Percentiles rank a stretch among this genome's conserved stretches.
Evolutionary conservation across 306 rosid genomes (phyloP).

Genomic region (Carpinus viminea): DNA sequence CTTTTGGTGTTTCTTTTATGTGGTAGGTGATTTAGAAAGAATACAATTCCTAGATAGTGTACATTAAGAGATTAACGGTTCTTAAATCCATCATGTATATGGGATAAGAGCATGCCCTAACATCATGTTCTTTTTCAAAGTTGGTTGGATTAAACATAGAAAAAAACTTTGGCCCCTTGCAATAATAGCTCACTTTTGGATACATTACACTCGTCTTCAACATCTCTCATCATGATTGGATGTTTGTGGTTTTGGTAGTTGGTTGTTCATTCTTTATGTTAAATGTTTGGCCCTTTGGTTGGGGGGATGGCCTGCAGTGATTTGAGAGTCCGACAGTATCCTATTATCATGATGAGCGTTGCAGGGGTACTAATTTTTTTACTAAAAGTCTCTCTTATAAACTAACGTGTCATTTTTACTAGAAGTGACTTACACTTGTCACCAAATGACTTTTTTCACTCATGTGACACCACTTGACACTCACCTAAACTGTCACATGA

Average conservation of each 20-base stretch:
- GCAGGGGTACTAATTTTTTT: too few relatives aligned
- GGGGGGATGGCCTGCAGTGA: not conserved
- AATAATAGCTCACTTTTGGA: not conserved
- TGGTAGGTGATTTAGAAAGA: not conserved
- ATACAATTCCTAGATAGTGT: not conserved
- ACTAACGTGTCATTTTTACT: too few relatives aligned
- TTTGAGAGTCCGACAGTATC: not conserved
- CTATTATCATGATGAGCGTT: not conserved
- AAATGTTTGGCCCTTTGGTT: not conserved
- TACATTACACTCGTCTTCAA: not conserved
- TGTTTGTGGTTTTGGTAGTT: not conserved
- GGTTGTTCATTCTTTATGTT: not conserved
- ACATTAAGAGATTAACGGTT: not conserved
- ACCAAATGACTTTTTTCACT: too few relatives aligned
- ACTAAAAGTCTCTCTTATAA: too few relatives aligned
- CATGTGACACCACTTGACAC: too few relatives aligned
- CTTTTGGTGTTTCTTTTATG: not conserved
- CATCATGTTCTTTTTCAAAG: not conserved
- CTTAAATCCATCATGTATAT: not conserved
- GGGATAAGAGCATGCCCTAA: not conserved
- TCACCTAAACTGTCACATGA: too few relatives aligned
- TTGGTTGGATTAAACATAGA: not conserved
- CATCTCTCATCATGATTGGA: not conserved
- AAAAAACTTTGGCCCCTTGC: not conserved
- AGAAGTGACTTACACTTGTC: too few relatives aligned